Percentiles rank a stretch among this genome's conserved stretches.
Evolutionary conservation across 805 yeast genomes (phyloP).

Genomic region (Wickerhamomyces bisporus): DNA sequence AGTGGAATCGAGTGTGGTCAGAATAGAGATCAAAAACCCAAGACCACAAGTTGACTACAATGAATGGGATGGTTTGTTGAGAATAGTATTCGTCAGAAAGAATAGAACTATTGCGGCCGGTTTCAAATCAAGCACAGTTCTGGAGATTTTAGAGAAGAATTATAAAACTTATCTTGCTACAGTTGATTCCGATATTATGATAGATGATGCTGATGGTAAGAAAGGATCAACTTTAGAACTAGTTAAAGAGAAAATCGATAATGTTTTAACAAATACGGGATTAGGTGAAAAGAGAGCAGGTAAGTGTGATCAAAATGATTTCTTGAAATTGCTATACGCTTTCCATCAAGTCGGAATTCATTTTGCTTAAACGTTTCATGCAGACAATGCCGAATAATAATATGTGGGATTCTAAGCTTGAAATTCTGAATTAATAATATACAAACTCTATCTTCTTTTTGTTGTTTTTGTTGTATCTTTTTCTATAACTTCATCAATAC

Average conservation of each 20-base stretch:
- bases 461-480: conserved; percentile 50
- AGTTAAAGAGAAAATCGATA: conserved; percentile 65
- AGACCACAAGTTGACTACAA: conserved; percentile 90
- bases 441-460: conserved; percentile 45
- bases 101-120: conserved; percentile 92
- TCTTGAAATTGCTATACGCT: conserved; percentile 77
- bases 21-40: conserved; percentile 87
- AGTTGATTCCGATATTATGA: conserved; percentile 35
- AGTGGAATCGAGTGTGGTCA: conserved; percentile 94
- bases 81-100: conserved; percentile 89
- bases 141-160: conserved; percentile 80
- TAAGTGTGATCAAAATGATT: conserved; percentile 93
- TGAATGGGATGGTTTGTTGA: conserved; percentile 95
- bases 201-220: conserved; percentile 36
- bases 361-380: conserved; percentile 52
- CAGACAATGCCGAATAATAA: neutral
- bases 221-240: conserved; percentile 33
- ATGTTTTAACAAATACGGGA: conserved; percentile 75
- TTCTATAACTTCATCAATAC: conserved; percentile 84
- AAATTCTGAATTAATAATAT: no score
- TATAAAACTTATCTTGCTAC: conserved; percentile 70
- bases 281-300: conserved; percentile 84
- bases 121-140: conserved; percentile 74
- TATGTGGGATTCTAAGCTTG: no score
- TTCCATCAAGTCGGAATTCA: conserved; percentile 97